Evolutionary conservation across 805 yeast genomes (phyloP).

Genomic region (Pichia paraexigua): DNA sequence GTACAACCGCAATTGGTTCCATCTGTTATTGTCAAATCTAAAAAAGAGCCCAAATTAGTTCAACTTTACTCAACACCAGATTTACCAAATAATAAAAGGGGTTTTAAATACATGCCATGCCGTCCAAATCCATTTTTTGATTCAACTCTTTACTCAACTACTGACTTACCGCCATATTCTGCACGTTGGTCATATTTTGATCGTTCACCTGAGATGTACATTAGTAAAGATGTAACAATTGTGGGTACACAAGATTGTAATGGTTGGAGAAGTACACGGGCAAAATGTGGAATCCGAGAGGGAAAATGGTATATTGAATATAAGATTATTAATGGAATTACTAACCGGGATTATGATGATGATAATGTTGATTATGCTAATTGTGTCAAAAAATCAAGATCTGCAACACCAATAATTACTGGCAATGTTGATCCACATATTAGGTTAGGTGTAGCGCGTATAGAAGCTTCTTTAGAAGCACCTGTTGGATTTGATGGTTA

Average conservation of each 20-base stretch:
- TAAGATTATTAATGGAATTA: slow-evolving; percentile 34
- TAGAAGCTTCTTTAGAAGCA: slow-evolving; percentile 85
- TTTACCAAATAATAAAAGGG: slow-evolving; percentile 69
- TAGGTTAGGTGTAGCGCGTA: slow-evolving; percentile 72
- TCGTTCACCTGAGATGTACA: slow-evolving; percentile 48
- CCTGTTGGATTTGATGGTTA: slow-evolving; percentile 96
- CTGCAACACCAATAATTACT: slow-evolving; percentile 1
- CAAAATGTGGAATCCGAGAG: slow-evolving; percentile 67
- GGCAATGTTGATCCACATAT: slow-evolving; percentile 35
- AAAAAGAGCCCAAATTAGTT: slow-evolving; percentile 1
- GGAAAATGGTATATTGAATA: slow-evolving; percentile 81
- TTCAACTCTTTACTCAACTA: slow-evolving; percentile 55
- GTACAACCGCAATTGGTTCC: slow-evolving; percentile 17
- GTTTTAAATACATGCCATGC: slow-evolving; percentile 76
- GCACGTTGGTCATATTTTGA: slow-evolving; percentile 61
- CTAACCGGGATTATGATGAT: slow-evolving; percentile 2
- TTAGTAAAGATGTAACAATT: slow-evolving; percentile 31
- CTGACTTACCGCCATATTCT: slow-evolving; percentile 62
- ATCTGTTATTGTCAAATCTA: slow-evolving; percentile 6
- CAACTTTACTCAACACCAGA: slow-evolving; percentile 53
- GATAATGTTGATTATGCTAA: slow-evolving; percentile 15
- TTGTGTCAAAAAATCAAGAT: background rate
- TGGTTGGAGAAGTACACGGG: slow-evolving; percentile 78
- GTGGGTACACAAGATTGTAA: slow-evolving; percentile 42
- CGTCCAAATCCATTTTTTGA: slow-evolving; percentile 56